Percentiles rank a stretch among this genome's conserved stretches.
These are phyloP conservation scores for Metroxylon sagu DNA, from an alignment of 176 grass and related monocot genomes.

Conservation along the genomic window DNA sequence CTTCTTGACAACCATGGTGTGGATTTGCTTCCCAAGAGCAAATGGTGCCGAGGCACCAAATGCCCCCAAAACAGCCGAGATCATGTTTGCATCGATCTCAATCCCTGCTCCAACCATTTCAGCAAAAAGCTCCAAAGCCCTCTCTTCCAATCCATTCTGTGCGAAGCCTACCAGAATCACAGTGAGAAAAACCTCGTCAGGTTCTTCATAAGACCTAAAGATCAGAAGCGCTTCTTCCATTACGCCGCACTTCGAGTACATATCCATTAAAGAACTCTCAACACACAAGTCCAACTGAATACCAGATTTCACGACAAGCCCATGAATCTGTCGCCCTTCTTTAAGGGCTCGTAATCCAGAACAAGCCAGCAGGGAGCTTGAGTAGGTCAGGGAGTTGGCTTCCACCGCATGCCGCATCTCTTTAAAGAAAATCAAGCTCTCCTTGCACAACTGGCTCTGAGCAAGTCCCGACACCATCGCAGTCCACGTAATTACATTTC, in stretches of 20 bases:
- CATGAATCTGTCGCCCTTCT: conserved; percentile 68
- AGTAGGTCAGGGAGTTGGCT: conserved; percentile 55
- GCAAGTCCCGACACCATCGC: conserved; percentile 75
- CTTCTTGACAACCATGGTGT: conserved; percentile 51
- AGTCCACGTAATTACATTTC: conserved; percentile 84
- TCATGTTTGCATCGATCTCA: conserved; percentile 43
- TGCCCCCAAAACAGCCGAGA: conserved; percentile 74
- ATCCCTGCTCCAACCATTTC: conserved; percentile 35
- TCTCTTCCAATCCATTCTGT: conserved; percentile 64
- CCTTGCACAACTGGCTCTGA: conserved; percentile 25
- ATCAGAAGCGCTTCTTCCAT: conserved; percentile 64
- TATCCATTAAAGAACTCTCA: conserved; percentile 68
- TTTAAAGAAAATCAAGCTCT: conserved; percentile 51
- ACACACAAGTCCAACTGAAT: conserved; percentile 45
- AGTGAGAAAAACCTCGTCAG: conserved; percentile 59
- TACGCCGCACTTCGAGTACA: conserved; percentile 79
- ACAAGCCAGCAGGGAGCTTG: conserved; percentile 52
- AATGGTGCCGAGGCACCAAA: conserved; percentile 54
- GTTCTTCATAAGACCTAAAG: conserved; percentile 41
- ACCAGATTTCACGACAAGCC: conserved; percentile 59
- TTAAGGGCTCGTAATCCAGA: conserved; percentile 35
- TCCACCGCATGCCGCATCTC: conserved; percentile 38
- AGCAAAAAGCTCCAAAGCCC: conserved; percentile 46
- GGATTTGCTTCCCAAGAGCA: conserved; percentile 77
- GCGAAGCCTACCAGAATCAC: conserved; percentile 78